phyloP scores from a whole-genome alignment of 352 stramenopile genomes.

The Pythium periplocum region DNA sequence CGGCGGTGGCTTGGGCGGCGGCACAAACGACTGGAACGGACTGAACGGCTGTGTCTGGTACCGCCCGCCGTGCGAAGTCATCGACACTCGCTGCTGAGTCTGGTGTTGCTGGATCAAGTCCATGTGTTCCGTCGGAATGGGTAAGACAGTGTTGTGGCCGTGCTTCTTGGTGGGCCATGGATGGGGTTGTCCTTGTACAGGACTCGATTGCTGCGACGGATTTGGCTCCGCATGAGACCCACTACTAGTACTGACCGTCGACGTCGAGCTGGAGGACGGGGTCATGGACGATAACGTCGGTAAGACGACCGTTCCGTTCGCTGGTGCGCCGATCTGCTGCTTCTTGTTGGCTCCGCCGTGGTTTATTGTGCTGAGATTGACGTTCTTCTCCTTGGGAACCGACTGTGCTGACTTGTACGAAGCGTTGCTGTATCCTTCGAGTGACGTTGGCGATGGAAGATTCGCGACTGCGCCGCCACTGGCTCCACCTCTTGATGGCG shows the following conservation, averaged over 20 bases:
- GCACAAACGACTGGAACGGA: conserved; percentile 25
- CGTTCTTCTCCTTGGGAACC: too few relatives aligned
- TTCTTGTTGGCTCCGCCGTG: too few relatives aligned
- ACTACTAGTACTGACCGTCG: conserved; percentile 12
- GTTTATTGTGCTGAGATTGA: too few relatives aligned
- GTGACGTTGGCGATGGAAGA: too few relatives aligned
- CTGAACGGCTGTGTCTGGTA: conserved; percentile 12
- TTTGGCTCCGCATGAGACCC: too few relatives aligned
- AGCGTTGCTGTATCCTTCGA: too few relatives aligned
- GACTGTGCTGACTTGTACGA: too few relatives aligned
- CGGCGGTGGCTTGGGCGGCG: conserved; percentile 42
- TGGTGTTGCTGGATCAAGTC: conserved; percentile 32
- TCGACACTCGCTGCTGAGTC: conserved; percentile 22
- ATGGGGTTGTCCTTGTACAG: background rate
- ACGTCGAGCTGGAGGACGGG: conserved; percentile 22
- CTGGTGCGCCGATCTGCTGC: background rate
- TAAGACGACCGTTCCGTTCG: conserved; percentile 4
- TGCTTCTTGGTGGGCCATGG: background rate
- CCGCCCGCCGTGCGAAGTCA: conserved; percentile 52
- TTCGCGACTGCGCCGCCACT: background rate
- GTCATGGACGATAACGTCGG: conserved; percentile 23
- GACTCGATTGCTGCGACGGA: conserved; percentile 10
- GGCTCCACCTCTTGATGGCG: conserved; percentile 14
- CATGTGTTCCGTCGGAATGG: conserved; percentile 29
- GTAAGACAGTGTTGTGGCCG: conserved; percentile 6